Evolutionary conservation across 1,139 yeast species (phyloP), one percentile per base, ranked within the genome.

Genomic region (Schwanniomyces etchellsii): DNA sequence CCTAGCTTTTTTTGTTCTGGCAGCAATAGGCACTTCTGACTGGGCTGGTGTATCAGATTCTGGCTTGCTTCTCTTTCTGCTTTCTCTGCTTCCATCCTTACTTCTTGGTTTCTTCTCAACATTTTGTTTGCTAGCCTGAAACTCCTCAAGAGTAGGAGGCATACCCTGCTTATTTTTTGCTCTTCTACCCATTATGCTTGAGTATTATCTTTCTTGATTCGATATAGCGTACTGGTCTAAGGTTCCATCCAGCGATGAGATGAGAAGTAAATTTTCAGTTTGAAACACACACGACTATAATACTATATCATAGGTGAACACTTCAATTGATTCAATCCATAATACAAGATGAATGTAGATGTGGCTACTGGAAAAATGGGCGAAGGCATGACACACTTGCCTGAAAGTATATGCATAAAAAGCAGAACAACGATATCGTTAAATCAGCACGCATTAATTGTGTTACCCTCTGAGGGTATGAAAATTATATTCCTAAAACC

Each of bases 151-250:
- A 9, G 84, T 52, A 26, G 96, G 96, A 44, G 96, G 96, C 36
- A 74, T 83, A 20, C 85, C 89, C 63, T 88, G 96, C 69, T 84
- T 88, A 52, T 83, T 81, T 64, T 81, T 84, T 37, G 86, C 83
- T 68, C 85, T 81, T 75, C 95, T 81, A 55, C 96, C 96, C 96
- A 86, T 86, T 36, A 35, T 50, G 24, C 9, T n/a, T 26, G 28
- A 26, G 15, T 28, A 14, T 20, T 25, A 14, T 18, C 26, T 27
- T 27, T 16, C 27, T 18, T 30, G 18, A 12, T n/a, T n/a, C n/a
- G n/a, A n/a, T n/a, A 21, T 24, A 27, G 12, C 12, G 14, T 23
- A 16, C 12, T 17, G 25, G 20, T 14, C 17, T 16, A 20, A 31
- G 25, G 18, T 30, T 24, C 17, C 16, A 20, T 16, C 15, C 25